Conservation (phyloP, 2,329 filamentous ascomycete genomes). For the Trichoderma sp. region DNA sequence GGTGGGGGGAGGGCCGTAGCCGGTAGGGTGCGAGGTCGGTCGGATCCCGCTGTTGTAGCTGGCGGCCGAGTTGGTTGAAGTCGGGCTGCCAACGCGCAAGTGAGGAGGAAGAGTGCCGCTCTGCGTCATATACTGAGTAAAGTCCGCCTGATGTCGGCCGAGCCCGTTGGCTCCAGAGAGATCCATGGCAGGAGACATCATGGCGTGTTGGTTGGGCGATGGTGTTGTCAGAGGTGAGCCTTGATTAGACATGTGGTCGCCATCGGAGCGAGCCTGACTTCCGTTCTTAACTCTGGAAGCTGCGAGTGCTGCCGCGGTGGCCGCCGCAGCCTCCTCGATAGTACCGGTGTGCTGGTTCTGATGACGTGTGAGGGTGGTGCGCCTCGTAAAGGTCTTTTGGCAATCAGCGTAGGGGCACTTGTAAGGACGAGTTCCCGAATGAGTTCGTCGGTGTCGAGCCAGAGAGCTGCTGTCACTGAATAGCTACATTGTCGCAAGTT, state of each 20-base stretch:
- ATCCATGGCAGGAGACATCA: constrained; percentile 78
- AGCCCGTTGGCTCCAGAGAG: constrained; percentile 70
- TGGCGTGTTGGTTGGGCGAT: constrained; percentile 76
- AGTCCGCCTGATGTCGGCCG: constrained; percentile 66
- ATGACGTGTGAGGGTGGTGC: constrained; percentile 92
- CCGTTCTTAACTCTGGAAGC: constrained; percentile 49
- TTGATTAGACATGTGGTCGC: constrained; percentile 70
- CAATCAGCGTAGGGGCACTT: constrained; percentile 97
- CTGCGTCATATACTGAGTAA: constrained; percentile 68
- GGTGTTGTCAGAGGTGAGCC: constrained; percentile 78
- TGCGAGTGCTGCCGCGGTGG: constrained; percentile 84
- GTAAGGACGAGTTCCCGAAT: constrained; percentile 94
- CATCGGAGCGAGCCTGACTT: constrained; percentile 65
- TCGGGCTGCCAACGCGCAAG: constrained; percentile 74
- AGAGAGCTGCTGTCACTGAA: constrained; percentile 97
- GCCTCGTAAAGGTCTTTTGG: constrained; percentile 96
- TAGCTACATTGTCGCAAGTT: constrained; percentile 52
- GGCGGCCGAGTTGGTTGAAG: constrained; percentile 66
- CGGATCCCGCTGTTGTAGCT: constrained; percentile 55
- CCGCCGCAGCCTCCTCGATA: constrained; percentile 88
- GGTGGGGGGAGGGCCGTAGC: constrained; percentile 81
- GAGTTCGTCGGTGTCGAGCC: constrained; percentile 89
- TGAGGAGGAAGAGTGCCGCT: constrained; percentile 82
- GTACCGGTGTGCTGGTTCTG: constrained; percentile 96
- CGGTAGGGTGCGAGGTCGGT: constrained; percentile 83